Base-by-base conservation (phyloP, 1,284 basidiomycete genomes). In the Melampsora americana region DNA sequence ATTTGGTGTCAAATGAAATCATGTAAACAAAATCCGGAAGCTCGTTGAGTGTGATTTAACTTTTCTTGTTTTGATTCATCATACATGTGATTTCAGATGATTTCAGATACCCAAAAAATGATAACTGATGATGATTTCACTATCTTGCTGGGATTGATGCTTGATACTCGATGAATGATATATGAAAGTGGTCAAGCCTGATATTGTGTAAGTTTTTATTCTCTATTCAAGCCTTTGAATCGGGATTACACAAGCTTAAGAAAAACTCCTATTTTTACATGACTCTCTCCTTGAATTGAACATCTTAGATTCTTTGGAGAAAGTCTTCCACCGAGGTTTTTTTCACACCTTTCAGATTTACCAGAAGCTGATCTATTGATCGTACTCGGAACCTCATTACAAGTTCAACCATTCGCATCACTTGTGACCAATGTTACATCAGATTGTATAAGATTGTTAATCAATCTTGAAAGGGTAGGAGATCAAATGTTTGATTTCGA, bases 341-440 rank as follows among this genome's bases (percentile, higher is more conserved):
- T 82, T 66, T 46, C 77, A 11, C 77, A 79, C 46, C 72, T 81
- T 7, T 74, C 82, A 77, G 85, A 86, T 53, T 84, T 86, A 32
- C 80, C 85, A 2, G 53, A 80, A 26, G 92, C 92, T 1, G 93
- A 98, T 82, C 86, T 98, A 12, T 87, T 98, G 23, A 89, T 98
- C 79, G 89, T 97, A 39, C 89, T 98, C 79, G 95, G 95, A 32
- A 98, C 95, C 0, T 95, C 93, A 1, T 86, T 95, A 32, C 89
- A 89, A 5, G 86, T 87, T 1, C 84, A 86, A 30, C 87, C 87
- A 1, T 88, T 87, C 79, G 86, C 86, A 1, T 83, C 83, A 0
- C 81, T 88, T 1, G 82, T 86, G 23, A 80, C 85, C 76, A 80
- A 81, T 12, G 86, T 86, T 5, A 79, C 82, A 0, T 39, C 77